These are phyloP conservation scores for Sarcomyxa edulis DNA, from an alignment of 768 basidiomycete genomes.

Conservation along the genomic window DNA sequence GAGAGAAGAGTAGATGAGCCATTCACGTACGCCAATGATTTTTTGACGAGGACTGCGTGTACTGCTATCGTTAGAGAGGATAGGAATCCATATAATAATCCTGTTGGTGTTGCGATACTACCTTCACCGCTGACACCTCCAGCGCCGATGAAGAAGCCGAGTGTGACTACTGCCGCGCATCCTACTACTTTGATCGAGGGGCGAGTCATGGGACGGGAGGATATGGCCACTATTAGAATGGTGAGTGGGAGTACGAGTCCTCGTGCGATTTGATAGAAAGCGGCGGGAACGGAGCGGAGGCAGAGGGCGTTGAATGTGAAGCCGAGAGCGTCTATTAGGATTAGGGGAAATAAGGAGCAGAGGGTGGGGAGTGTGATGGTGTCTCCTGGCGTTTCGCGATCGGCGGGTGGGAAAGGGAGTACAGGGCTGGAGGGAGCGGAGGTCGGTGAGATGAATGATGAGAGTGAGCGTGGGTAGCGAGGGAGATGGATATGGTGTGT, in stretches of 20 bases:
- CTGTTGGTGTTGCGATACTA: slow-evolving; percentile 42
- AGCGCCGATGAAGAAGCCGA: slow-evolving; percentile 65
- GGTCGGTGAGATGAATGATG: no score
- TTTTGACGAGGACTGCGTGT: slow-evolving; percentile 83
- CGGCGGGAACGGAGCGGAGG: slow-evolving; percentile 58
- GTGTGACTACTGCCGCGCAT: slow-evolving; percentile 66
- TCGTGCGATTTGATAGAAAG: slow-evolving; percentile 77
- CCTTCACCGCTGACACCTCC: slow-evolving; percentile 50
- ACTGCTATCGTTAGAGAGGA: slow-evolving; percentile 67
- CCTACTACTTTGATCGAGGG: slow-evolving; percentile 57
- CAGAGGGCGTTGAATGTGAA: slow-evolving; percentile 20
- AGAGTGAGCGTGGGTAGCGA: no score
- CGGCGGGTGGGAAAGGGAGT: no score
- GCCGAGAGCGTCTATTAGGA: slow-evolving; percentile 32
- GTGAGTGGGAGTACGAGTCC: slow-evolving; percentile 79
- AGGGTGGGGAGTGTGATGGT: slow-evolving; percentile 13
- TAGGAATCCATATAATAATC: slow-evolving; percentile 64
- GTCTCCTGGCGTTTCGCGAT: no score
- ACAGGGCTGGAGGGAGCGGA: no score
- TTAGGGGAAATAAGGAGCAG: slow-evolving; percentile 18
- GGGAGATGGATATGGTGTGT: slow-evolving; percentile 19
- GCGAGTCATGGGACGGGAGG: slow-evolving; percentile 51
- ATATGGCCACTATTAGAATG: slow-evolving; percentile 59
- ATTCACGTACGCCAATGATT: slow-evolving; percentile 58
- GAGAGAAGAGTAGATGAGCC: slow-evolving; percentile 69